Percentiles rank a stretch among this genome's conserved stretches.
Conservation (phyloP, 768 basidiomycete species). For the Pulveroboletus sp. region DNA sequence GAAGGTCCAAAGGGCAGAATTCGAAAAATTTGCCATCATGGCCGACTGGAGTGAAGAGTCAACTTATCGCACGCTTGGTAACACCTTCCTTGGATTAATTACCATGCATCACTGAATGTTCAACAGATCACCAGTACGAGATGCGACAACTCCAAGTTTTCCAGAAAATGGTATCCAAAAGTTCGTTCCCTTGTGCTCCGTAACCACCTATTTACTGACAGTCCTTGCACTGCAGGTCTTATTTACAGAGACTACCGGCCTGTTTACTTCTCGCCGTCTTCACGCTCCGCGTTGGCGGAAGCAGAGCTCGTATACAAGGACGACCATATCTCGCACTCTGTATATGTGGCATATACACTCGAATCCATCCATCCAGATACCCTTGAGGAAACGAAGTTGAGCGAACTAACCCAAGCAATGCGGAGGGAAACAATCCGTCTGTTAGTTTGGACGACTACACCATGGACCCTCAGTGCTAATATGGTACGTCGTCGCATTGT, state of each 20-base stretch:
- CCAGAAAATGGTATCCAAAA: conserved; percentile 83
- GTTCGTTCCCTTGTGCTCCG: conserved; percentile 32
- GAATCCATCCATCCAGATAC: conserved; percentile 26
- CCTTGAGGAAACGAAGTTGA: conserved; percentile 11
- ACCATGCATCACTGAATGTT: neutral
- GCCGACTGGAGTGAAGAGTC: conserved; percentile 75
- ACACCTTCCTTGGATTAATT: conserved; percentile 1
- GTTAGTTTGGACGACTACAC: conserved; percentile 95
- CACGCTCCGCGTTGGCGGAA: conserved; percentile 90
- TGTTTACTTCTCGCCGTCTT: conserved; percentile 94
- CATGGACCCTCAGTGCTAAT: conserved; percentile 95
- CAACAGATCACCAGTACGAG: conserved; percentile 79
- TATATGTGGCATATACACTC: conserved; percentile 80
- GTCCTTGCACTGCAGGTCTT: conserved; percentile 46
- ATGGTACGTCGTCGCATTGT: conserved; percentile 56
- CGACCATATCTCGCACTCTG: conserved; percentile 82
- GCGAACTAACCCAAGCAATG: conserved; percentile 28
- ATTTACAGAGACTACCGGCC: conserved; percentile 87
- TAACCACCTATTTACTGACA: neutral
- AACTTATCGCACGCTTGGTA: conserved; percentile 87
- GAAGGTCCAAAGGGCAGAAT: conserved; percentile 72
- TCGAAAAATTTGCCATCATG: conserved; percentile 84
- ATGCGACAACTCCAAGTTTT: conserved; percentile 86
- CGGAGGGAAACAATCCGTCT: conserved; percentile 44
- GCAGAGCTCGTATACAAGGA: conserved; percentile 91